phyloP scores from a whole-genome alignment of 768 basidiomycete species.

The Tulasnella sp. region DNA sequence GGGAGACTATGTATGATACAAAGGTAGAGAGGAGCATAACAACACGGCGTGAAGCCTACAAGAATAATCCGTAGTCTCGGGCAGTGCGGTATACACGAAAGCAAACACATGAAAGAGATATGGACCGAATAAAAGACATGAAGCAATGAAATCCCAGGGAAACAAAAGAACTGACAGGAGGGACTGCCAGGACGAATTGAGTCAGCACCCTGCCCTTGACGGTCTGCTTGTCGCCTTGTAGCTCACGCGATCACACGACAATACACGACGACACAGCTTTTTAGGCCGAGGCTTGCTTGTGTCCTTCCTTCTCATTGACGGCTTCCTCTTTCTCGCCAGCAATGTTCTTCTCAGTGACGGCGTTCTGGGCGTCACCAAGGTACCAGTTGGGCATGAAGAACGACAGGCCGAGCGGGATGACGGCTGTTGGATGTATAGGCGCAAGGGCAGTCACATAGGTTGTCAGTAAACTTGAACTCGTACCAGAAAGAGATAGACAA shows the following conservation, averaged over 20 bases:
- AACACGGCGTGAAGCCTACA: not conserved
- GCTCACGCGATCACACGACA: not conserved
- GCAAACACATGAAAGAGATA: not conserved
- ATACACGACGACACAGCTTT: not conserved
- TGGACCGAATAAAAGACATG: not conserved
- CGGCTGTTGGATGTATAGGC: too few species aligned
- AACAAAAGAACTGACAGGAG: not conserved
- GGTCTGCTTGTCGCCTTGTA: not conserved
- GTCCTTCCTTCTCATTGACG: not conserved
- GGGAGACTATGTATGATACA: not conserved
- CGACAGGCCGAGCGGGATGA: constrained; percentile 56
- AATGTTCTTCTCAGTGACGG: constrained; percentile 37
- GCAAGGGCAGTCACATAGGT: too few species aligned
- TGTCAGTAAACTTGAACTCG: too few species aligned
- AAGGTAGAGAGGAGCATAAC: not conserved
- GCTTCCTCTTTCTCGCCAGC: not conserved
- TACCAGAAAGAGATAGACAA: too few species aligned
- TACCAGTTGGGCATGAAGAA: constrained; percentile 62
- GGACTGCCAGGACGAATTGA: not conserved
- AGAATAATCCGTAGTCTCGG: not conserved
- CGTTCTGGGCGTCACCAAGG: constrained; percentile 68
- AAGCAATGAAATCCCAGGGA: not conserved
- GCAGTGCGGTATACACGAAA: too few species aligned
- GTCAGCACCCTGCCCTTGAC: not conserved
- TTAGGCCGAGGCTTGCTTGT: not conserved